Evolutionary conservation across 805 yeast species (phyloP), one percentile per base, ranked within the genome.

Genomic region (Sugiyamaella valdiviana): DNA sequence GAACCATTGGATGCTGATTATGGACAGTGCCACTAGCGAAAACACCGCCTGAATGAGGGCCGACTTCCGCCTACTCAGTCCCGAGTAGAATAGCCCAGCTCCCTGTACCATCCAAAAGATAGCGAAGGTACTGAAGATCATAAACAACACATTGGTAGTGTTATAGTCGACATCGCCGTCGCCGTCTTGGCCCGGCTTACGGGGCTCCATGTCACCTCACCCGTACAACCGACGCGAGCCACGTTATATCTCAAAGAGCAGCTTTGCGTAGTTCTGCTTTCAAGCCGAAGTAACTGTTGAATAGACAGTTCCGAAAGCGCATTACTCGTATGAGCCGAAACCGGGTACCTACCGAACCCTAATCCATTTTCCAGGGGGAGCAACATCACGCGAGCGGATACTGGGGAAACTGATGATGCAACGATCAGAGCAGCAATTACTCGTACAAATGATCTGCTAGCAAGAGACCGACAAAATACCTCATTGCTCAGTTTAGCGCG

Each of bases 1-100:
- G 57, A 78, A 80, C 83, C 85, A 82, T 61, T 81, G 86, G 66
- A 82, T 73, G n/a, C 75, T 65, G 1, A 81, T 74, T 39, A 80
- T 63, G 57, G 83, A 73, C 16, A 75, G 73, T 14, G 83, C 79
- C 75, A 81, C 75, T 48, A 82, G 62, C 15, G 83, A 75, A 40
- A 83, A 83, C 76, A 84, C 76, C 44, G 80, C 63, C 57, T 81
- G 73, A 12, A 83, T 78, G 42, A 82, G 70, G 15, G 86, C 84
- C 51, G 82, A 82, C 60, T 79, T 78, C 56, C 80, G 77, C 63
- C 85, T 73, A 7, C 84, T 74, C 39, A 82, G 69, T 40, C 89
- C 89, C 17, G 85, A 77, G 63, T 82, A 82, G 44, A 81, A 69
- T 47, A 81, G 65, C 35, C 85, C 85, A 21, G 79, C 77, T 15